A percentile compares a stretch with the other conserved stretches of the same genome.
Evolutionary conservation across 768 basidiomycete genomes (phyloP).

Genomic region (Termitomyces sp.): DNA sequence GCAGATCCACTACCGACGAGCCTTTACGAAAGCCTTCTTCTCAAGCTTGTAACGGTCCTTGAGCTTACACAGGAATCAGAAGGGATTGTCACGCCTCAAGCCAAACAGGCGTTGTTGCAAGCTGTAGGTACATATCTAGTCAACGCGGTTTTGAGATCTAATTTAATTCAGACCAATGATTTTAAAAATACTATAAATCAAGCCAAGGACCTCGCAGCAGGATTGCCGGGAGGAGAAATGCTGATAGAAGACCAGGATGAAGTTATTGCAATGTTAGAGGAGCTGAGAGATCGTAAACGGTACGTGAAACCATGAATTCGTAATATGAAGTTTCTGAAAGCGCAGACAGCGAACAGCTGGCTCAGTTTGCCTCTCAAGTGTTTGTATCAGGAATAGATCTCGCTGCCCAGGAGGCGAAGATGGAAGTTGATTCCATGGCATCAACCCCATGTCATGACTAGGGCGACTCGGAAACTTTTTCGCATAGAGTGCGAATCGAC

Average conservation of each 20-base stretch:
- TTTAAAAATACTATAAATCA: slow-evolving; percentile 53
- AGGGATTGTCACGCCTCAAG: slow-evolving; percentile 46
- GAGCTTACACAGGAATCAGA: slow-evolving; percentile 55
- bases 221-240: slow-evolving; percentile 70
- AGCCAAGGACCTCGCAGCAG: slow-evolving; percentile 53
- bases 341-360: slow-evolving; percentile 43
- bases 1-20: slow-evolving; percentile 33
- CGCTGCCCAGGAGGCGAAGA: slow-evolving; percentile 27
- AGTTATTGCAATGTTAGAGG: slow-evolving; percentile 63
- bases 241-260: slow-evolving; percentile 64
- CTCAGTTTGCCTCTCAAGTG: slow-evolving; percentile 41
- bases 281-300: slow-evolving; percentile 58
- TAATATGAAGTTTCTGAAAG: not conserved
- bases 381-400: slow-evolving; percentile 25
- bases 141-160: not conserved
- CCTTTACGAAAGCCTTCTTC: slow-evolving; percentile 51
- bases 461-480: not conserved
- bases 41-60: slow-evolving; percentile 55
- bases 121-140: slow-evolving; percentile 32
- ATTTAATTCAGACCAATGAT: slow-evolving; percentile 53
- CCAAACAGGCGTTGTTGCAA: slow-evolving; percentile 61
- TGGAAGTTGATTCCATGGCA: slow-evolving; percentile 73
- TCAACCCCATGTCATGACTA: slow-evolving; percentile 54
- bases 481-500: not conserved
- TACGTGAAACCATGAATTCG: slow-evolving; percentile 18